Conservation (phyloP, 164 flowering plant genomes). For the Stephania yunnanensis region DNA sequence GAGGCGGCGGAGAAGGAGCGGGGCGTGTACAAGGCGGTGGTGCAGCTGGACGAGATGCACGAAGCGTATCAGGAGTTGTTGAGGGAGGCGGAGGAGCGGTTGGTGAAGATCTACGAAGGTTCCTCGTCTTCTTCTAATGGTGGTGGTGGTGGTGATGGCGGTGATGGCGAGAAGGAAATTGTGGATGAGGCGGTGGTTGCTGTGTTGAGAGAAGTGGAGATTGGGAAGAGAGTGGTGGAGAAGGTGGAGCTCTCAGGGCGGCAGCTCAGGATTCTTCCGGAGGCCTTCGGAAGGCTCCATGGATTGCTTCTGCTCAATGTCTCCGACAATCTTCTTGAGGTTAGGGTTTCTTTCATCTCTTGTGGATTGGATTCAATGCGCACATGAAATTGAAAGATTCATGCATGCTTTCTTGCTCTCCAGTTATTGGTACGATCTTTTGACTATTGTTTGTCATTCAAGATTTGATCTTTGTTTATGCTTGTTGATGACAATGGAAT, state of each 20-base stretch:
- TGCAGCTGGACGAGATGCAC: constrained; percentile 81
- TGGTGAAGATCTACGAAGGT: constrained; percentile 49
- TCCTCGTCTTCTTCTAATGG: constrained; percentile 6
- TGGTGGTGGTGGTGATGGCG: constrained; percentile 10
- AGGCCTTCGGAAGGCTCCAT: constrained; percentile 62
- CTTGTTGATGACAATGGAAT: background rate
- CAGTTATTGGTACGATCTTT: background rate
- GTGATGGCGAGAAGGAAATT: constrained; percentile 27
- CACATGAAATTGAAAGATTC: background rate
- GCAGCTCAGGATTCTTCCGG: constrained; percentile 58
- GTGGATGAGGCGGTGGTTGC: constrained; percentile 67
- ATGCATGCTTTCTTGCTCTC: background rate
- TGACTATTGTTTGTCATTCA: background rate
- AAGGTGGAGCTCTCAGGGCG: constrained; percentile 54
- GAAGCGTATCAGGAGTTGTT: constrained; percentile 60
- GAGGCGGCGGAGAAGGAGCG: constrained; percentile 53
- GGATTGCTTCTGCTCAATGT: constrained; percentile 53
- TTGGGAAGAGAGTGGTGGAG: constrained; percentile 33
- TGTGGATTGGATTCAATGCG: background rate
- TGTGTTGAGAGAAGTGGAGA: constrained; percentile 43
- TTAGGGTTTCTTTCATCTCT: constrained; percentile 15
- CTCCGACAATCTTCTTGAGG: constrained; percentile 71
- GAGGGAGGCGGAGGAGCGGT: constrained; percentile 63
- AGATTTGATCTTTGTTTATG: background rate
- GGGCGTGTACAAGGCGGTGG: constrained; percentile 36